Evolutionary conservation across 257 asterid genomes (phyloP).

Genomic region (Paulownia fortunei): DNA sequence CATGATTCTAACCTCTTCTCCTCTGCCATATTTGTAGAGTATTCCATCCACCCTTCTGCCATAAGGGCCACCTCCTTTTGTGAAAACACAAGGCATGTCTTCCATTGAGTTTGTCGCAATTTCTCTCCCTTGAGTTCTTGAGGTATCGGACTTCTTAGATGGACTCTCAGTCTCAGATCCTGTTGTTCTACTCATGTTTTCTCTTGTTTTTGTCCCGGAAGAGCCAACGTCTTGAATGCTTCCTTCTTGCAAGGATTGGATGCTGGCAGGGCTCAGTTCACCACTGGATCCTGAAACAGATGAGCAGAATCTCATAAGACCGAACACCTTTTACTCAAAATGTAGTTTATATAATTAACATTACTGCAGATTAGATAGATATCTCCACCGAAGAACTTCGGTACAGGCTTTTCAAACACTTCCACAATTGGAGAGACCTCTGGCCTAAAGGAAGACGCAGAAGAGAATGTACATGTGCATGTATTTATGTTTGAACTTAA

Average conservation of each 20-base stretch:
- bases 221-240: conserved; percentile 51
- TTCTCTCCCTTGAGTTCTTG: conserved; percentile 48
- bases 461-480: no score
- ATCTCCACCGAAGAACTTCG: no score
- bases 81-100: conserved; percentile 93
- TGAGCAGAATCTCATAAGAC: neutral
- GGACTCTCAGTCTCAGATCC: conserved; percentile 44
- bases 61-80: conserved; percentile 83
- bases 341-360: neutral
- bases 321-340: no score
- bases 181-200: conserved; percentile 34
- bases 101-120: conserved; percentile 42
- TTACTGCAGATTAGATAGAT: neutral
- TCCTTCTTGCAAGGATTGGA: conserved; percentile 56
- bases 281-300: conserved; percentile 63
- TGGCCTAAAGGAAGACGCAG: no score
- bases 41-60: conserved; percentile 92
- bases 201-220: conserved; percentile 45
- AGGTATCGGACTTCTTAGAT: conserved; percentile 40
- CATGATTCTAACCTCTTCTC: conserved; percentile 90
- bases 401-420: no score
- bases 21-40: conserved; percentile 78
- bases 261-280: conserved; percentile 67
- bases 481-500: no score
- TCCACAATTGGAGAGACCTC: no score